Evolutionary conservation across 2,329 filamentous ascomycete genomes (phyloP), one percentile per base, ranked within the genome.

Genomic region (Stenocarpella maydis): DNA sequence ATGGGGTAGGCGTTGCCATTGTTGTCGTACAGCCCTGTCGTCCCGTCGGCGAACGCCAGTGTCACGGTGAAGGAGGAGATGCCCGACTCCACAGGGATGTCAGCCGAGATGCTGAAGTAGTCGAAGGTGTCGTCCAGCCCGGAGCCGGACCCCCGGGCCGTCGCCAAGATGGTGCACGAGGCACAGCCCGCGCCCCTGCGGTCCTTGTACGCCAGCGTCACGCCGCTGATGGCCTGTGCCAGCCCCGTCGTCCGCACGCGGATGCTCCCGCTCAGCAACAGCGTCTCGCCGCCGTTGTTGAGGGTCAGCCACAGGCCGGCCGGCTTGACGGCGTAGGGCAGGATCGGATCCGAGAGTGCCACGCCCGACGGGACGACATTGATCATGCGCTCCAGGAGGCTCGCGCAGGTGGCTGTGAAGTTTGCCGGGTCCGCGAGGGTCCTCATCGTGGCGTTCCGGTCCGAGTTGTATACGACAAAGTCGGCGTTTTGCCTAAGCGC

Each of bases 71-170:
- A 87, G 72, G 90, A 84, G 49, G 90, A 85, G 78, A 93, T 87
- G 72, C 91, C 83, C 68, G 86, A 81, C 69, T 86, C 79, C 73
- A 88, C 81, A 71, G 87, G 77, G 74, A 94, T 85, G 68, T 86
- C 78, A 34, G 76, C 73, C n/a, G 78, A 73, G 45, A 86, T 78
- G n/a, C 82, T 84, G 72, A 82, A 86, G 77, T 87, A 88, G 65
- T 81, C 80, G 75, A 90, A 91, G 10, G 79, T 85, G 70, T 91
- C 87, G 74, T 91, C 88, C 65, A 90, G 87, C 2, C 88, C 88
- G 50, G 80, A 78, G 5, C 83, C 82, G 28, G 82, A 80, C 3
- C 87, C 87, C 52, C 82, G 81, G n/a, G 82, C 71, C 4, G 77
- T 80, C 21, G 84, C 79, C 2, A 79, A 80, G 64, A 86, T 84